A percentile compares a stretch with the other conserved stretches of the same genome.
These are phyloP conservation scores for Apiotrichum veenhuisii DNA, from an alignment of 1,284 basidiomycete genomes.

Conservation along the genomic window DNA sequence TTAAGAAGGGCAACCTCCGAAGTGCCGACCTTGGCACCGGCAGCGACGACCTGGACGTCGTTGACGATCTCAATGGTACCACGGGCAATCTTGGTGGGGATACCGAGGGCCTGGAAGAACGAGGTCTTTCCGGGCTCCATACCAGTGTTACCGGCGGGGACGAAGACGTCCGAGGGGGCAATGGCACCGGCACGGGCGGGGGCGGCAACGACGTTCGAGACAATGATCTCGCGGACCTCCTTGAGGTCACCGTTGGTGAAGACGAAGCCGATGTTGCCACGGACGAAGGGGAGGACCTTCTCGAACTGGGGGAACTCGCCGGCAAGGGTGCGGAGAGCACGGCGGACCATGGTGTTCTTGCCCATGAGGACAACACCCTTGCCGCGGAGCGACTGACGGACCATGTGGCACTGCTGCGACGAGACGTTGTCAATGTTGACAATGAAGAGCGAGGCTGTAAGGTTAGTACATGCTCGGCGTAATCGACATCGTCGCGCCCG, in stretches of 20 bases:
- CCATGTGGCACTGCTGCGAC: conserved; percentile 82
- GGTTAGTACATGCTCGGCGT: conserved; percentile 4
- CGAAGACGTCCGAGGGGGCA: conserved; percentile 85
- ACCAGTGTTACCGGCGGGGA: conserved; percentile 96
- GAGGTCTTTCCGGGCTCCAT: conserved; percentile 99
- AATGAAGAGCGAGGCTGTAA: conserved; percentile 87
- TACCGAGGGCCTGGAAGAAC: conserved; percentile 99
- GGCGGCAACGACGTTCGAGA: conserved; percentile 95
- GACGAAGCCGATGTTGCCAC: conserved; percentile 98
- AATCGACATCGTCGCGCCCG: not conserved
- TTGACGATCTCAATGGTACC: conserved; percentile 99
- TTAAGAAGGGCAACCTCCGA: conserved; percentile 98
- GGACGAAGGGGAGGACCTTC: conserved; percentile 90
- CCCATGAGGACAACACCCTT: conserved; percentile 98
- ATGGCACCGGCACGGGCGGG: conserved; percentile 97
- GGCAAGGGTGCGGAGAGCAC: conserved; percentile 88
- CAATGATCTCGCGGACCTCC: conserved; percentile 86
- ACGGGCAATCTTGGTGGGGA: conserved; percentile 99
- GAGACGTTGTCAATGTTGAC: conserved; percentile 99
- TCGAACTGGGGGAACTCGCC: conserved; percentile 90
- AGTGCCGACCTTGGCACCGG: conserved; percentile 87
- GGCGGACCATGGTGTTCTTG: conserved; percentile 99
- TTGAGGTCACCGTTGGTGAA: conserved; percentile 93
- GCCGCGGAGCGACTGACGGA: conserved; percentile 92
- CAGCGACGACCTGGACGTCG: conserved; percentile 91